Evolutionary conservation across 2,329 filamentous ascomycete species (phyloP), one percentile per base, ranked within the genome.

Genomic region (Fusarium circinatum): DNA sequence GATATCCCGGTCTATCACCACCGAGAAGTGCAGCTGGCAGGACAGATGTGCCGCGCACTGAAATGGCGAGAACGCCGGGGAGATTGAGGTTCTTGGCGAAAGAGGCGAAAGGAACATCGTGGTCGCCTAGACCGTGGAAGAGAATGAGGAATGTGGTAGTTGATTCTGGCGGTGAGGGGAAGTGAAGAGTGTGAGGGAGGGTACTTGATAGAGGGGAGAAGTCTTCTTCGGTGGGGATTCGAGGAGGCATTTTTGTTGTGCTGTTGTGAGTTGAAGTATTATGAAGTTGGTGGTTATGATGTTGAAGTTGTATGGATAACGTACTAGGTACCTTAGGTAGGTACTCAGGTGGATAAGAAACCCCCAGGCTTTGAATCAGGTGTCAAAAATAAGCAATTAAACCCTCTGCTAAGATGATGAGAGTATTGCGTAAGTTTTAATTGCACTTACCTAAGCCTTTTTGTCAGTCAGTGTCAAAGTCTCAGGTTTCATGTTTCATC

Each of bases 101-200:
- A 49, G 84, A 83, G 68, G 89, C 87, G 81, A 96, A 97, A 41
- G 93, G 86, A 7, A 80, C 78, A 68, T 94, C 89, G 39, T 88
- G 90, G 83, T 97, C 95, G 71, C 95, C 95, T 18, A 97, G 89
- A 73, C 94, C 94, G 82, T 97, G 95, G 65, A 97, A 90, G 58
- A 97, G 89, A 79, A 97, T 84, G 70, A 97, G 89, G 75, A 97
- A 87, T 76, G 95, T 92, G 48, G 91, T 93, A 15, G 92, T 89
- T 18, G 88, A 88, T 69, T 92, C 89, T 42, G 88, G 84, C 28
- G 88, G 86, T 34, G 84, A 80, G 47, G 87, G 87, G 78, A 85
- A 87, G 75, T 87, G 83, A 51, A 88, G 80, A 57, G 85, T 82
- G 66, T 86, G 78, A 18, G 83, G 78, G 28, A 80, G 73, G 44